A percentile compares a stretch with the other conserved stretches of the same genome.
These are phyloP conservation scores for Xylaria sp. DNA, from an alignment of 2,329 filamentous ascomycete genomes.

Conservation along the genomic window DNA sequence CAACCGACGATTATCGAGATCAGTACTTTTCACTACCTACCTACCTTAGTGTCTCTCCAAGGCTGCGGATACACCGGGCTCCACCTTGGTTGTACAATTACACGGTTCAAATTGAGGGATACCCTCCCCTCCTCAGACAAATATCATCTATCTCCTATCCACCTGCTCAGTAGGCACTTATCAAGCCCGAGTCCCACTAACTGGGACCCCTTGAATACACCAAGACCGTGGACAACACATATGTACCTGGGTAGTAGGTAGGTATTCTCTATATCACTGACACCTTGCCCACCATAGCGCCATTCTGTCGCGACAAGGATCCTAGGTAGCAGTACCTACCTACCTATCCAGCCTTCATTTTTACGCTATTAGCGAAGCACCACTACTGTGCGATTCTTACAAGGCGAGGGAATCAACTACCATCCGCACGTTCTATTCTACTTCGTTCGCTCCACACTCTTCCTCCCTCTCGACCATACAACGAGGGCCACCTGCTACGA, in stretches of 20 bases:
- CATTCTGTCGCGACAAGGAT: conserved; percentile 19
- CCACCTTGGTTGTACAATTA: conserved; percentile 27
- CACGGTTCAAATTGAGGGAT: conserved; percentile 33
- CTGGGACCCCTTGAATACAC: conserved; percentile 2
- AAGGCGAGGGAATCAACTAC: neutral
- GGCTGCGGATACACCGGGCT: conserved; percentile 32
- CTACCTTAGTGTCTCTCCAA: neutral
- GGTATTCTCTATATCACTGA: conserved; percentile 11
- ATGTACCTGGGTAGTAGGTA: too few species aligned
- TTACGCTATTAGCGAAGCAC: conserved; percentile 5
- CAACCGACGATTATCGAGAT: conserved; percentile 15
- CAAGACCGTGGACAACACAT: conserved; percentile 4
- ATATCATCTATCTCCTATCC: conserved; percentile 3
- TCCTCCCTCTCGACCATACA: neutral
- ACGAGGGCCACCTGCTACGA: neutral
- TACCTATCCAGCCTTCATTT: conserved; percentile 1
- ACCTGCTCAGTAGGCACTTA: neutral
- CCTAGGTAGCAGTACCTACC: neutral
- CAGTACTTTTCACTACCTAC: conserved; percentile 7
- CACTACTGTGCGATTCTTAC: conserved; percentile 3
- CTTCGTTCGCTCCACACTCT: neutral
- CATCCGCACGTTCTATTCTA: conserved; percentile 15
- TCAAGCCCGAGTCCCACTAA: conserved; percentile 8
- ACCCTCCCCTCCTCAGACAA: conserved; percentile 19
- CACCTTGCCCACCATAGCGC: conserved; percentile 15